Conservation (phyloP, 2,329 filamentous ascomycete species). For the Arthrobotrys musiformis region DNA sequence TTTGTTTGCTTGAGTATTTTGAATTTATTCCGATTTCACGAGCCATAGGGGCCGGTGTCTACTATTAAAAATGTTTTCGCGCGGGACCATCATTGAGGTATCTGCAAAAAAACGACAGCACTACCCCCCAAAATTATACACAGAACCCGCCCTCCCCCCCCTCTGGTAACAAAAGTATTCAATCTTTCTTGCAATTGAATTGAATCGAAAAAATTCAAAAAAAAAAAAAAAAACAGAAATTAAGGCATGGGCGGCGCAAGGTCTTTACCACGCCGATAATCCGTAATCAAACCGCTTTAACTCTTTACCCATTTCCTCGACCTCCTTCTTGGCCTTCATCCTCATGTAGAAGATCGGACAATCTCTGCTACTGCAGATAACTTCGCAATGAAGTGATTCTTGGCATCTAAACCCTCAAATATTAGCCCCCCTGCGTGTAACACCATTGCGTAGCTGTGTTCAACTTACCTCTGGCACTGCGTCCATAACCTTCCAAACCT, state of each 20-base stretch:
- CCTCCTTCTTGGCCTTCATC: slow-evolving; percentile 99
- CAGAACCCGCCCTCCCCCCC: not conserved
- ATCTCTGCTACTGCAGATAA: slow-evolving; percentile 95
- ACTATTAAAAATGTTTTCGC: not conserved
- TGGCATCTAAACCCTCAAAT: slow-evolving; percentile 95
- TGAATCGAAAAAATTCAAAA: not conserved
- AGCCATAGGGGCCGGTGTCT: not conserved
- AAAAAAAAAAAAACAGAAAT: not conserved
- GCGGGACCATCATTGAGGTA: not conserved
- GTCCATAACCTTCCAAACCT: slow-evolving; percentile 95
- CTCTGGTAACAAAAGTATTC: not conserved
- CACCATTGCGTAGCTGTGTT: slow-evolving; percentile 85
- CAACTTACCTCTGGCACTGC: slow-evolving; percentile 83
- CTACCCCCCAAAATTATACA: slow-evolving; percentile 13
- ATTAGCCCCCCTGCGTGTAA: slow-evolving; percentile 95
- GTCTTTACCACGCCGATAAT: slow-evolving; percentile 72
- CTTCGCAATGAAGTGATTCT: slow-evolving; percentile 96
- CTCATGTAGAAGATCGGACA: slow-evolving; percentile 99
- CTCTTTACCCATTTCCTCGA: slow-evolving; percentile 93
- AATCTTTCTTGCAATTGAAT: not conserved
- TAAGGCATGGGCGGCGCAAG: no score
- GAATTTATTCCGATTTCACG: not conserved
- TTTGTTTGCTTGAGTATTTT: not conserved
- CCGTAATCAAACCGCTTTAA: slow-evolving; percentile 89
- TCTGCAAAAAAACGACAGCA: not conserved